These are phyloP conservation scores for Petrea volubilis DNA, from an alignment of 257 asterid species.

Conservation along the genomic window DNA sequence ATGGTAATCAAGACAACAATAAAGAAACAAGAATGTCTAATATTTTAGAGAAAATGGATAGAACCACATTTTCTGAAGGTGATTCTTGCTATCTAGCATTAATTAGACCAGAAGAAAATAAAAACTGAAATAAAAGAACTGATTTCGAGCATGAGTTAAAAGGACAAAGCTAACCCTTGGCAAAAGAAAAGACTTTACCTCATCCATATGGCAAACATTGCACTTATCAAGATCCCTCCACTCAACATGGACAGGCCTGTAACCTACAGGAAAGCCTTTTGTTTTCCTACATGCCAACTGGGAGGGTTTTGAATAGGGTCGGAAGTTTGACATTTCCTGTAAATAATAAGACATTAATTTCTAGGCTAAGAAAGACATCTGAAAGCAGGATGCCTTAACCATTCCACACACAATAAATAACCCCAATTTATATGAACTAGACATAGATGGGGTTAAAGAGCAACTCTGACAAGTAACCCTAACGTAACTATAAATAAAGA, in stretches of 20 bases:
- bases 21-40: neutral
- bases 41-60: slow-evolving; percentile 12
- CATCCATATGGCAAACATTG: slow-evolving; percentile 99
- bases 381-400: neutral
- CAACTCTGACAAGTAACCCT: neutral
- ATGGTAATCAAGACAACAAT: slow-evolving; percentile 8
- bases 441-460: neutral
- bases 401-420: slow-evolving; percentile 13
- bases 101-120: slow-evolving; percentile 15
- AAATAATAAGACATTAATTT: slow-evolving; percentile 22
- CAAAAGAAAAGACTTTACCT: slow-evolving; percentile 52
- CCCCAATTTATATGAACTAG: slow-evolving; percentile 3
- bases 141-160: slow-evolving; percentile 17
- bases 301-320: slow-evolving; percentile 43
- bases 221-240: slow-evolving; percentile 99
- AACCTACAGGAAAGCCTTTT: slow-evolving; percentile 55
- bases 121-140: slow-evolving; percentile 26
- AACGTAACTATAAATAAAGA: slow-evolving; percentile 2
- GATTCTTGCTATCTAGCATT: slow-evolving; percentile 19
- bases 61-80: slow-evolving; percentile 6
- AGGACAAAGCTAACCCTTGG: slow-evolving; percentile 1
- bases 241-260: slow-evolving; percentile 79
- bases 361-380: slow-evolving; percentile 29
- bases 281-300: slow-evolving; percentile 51
- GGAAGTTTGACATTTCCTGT: slow-evolving; percentile 76